Evolutionary conservation across 2,329 filamentous ascomycete genomes (phyloP).

Genomic region (Pseudogymnoascus sp.): DNA sequence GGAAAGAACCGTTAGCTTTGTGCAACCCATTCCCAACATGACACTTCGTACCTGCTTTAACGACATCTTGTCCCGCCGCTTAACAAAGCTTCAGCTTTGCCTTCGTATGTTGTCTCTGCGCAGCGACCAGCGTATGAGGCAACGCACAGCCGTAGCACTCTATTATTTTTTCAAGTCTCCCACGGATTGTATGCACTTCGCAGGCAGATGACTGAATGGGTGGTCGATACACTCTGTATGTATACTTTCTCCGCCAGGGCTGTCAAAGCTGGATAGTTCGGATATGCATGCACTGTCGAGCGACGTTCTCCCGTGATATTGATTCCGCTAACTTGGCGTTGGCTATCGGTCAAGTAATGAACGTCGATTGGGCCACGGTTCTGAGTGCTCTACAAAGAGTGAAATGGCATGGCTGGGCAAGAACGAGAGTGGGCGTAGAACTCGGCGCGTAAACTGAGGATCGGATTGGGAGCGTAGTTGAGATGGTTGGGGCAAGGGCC

Average conservation of each 20-base stretch:
- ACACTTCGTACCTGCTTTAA: not conserved
- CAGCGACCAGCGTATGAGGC: not conserved
- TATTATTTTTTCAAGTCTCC: not conserved
- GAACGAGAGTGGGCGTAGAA: not conserved
- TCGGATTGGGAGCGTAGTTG: not conserved
- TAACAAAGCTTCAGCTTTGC: not conserved
- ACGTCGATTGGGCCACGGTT: constrained; percentile 6
- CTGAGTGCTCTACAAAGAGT: constrained; percentile 1
- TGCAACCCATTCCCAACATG: not conserved
- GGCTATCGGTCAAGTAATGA: not conserved
- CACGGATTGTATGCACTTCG: not conserved
- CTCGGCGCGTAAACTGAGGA: constrained; percentile 6
- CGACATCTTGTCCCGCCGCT: not conserved
- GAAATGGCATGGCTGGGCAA: constrained; percentile 6
- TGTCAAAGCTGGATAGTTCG: not conserved
- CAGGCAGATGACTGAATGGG: not conserved
- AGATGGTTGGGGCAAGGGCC: not conserved
- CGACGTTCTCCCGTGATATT: constrained; percentile 5
- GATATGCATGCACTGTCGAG: not conserved
- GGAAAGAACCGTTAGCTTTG: constrained; percentile 4
- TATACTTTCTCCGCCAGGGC: not conserved
- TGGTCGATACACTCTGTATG: constrained; percentile 4
- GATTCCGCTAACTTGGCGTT: not conserved
- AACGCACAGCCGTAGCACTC: constrained; percentile 1
- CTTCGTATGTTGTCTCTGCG: not conserved